A percentile compares a stretch with the other conserved stretches of the same genome.
Evolutionary conservation across 495 filamentous ascomycete genomes (phyloP).

Genomic region (Neurospora tetrasperma): DNA sequence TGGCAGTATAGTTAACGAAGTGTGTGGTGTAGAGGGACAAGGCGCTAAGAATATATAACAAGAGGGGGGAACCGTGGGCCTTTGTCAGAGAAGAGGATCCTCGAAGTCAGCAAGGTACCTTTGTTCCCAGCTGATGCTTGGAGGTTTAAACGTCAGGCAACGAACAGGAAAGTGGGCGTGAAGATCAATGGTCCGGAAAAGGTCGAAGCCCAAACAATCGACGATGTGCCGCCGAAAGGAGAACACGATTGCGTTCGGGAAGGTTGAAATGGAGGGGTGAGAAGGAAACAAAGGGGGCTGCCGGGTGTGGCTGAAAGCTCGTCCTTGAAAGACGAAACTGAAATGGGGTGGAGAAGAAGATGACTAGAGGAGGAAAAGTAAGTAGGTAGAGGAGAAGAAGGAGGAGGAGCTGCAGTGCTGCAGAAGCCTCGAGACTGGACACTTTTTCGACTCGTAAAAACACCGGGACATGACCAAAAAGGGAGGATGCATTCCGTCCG

Average conservation of each 20-base stretch:
- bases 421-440: not conserved
- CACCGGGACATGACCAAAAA: not conserved
- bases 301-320: slow-evolving; percentile 1
- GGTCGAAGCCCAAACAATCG: not conserved
- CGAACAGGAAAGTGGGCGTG: not conserved
- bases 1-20: slow-evolving; percentile 4
- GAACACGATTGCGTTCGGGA: not conserved
- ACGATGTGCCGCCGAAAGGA: not conserved
- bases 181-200: not conserved
- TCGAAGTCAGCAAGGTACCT: slow-evolving; percentile 5
- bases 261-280: not conserved
- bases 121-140: slow-evolving; percentile 9
- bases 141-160: not conserved
- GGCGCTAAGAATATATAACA: slow-evolving; percentile 8
- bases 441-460: not conserved
- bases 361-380: not conserved
- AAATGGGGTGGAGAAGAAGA: not conserved
- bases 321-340: not conserved
- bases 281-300: not conserved
- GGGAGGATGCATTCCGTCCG: not conserved
- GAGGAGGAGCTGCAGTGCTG: not conserved
- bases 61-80: not conserved
- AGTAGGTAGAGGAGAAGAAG: not conserved
- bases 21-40: slow-evolving; percentile 8
- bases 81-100: slow-evolving; percentile 9